Evolutionary conservation across 192 early-diverging fungal species (phyloP), one percentile per base, ranked within the genome.

Genomic region (Backusella tuberculispora): DNA sequence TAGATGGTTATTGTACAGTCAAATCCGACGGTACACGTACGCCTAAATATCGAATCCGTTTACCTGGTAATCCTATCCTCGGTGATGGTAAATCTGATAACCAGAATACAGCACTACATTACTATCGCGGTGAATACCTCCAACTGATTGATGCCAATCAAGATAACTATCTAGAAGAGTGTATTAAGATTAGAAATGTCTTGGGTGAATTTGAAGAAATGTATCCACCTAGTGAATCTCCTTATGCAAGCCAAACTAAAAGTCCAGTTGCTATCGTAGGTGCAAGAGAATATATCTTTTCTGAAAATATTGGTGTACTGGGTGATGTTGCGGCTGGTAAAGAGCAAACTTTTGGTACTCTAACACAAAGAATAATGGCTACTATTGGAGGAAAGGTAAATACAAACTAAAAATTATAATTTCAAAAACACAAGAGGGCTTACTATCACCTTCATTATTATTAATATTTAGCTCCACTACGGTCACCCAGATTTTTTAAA

Each of bases 21-120:
- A 78, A 86, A 37, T 74, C 85, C 7, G 85, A 95, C 47, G 92
- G 93, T 34, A 87, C 85, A 45, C 90, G 92, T 76, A 92, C 88
- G 69, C 93, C 94, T 34, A 89, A 89, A 76, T 94, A 91, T 75
- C 88, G 90, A 44, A 89, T 95, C 24, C 87, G 90, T 71, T 82
- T 95, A 21, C 94, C 94, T 7, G 94, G 94, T 7, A 91, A 93
- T 78, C 93, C 95, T 17, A 95, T 96, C 72, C 83, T 96, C n/a
- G 95, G 95, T 21, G 94, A 96, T 78, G 95, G 95, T 65, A 96
- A 96, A 86, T 91, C 93, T 0, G 94, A 95, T 79, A 96, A 96
- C 83, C 95, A 95, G 83, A 95, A 94, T 82, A 93, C 93, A 70
- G 85, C 93, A 14, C 85, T 96, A 21, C 90, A 94, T 38, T 96